Conservation (phyloP, 306 rosid species). For the Rosa lucieae region DNA sequence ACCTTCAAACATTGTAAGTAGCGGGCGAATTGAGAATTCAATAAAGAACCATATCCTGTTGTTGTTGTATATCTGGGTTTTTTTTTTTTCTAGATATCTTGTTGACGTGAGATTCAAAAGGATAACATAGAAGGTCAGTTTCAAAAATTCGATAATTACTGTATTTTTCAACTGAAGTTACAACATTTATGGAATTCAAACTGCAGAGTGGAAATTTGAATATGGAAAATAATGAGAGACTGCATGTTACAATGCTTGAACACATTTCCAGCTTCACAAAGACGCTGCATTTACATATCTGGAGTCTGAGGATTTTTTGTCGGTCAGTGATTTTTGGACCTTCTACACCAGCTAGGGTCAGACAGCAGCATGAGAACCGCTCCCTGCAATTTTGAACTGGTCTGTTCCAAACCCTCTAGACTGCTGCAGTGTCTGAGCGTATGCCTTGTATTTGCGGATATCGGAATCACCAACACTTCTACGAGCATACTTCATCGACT, state of each 20-base stretch:
- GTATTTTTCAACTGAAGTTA: neutral
- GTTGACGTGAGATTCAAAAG: neutral
- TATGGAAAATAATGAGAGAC: neutral
- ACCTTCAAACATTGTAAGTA: conserved; percentile 2
- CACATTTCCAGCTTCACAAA: neutral
- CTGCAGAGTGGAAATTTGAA: neutral
- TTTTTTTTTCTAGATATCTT: neutral
- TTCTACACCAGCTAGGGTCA: neutral
- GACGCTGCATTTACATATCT: neutral
- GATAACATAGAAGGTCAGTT: neutral
- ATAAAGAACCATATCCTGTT: conserved; percentile 11
- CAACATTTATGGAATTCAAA: neutral
- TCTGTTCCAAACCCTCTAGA: neutral
- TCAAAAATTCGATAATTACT: neutral
- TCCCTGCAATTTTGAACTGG: neutral
- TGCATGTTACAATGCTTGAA: neutral
- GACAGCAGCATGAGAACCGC: neutral
- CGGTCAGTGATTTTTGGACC: neutral
- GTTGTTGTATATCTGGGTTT: neutral
- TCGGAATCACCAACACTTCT: conserved; percentile 3
- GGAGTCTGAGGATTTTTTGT: neutral
- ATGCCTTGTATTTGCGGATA: neutral
- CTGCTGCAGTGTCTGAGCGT: neutral
- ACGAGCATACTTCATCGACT: conserved; percentile 2
- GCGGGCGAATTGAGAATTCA: conserved; percentile 1